phyloP scores from a whole-genome alignment of 176 grass and related monocot genomes.

The Zizania latifolia region DNA sequence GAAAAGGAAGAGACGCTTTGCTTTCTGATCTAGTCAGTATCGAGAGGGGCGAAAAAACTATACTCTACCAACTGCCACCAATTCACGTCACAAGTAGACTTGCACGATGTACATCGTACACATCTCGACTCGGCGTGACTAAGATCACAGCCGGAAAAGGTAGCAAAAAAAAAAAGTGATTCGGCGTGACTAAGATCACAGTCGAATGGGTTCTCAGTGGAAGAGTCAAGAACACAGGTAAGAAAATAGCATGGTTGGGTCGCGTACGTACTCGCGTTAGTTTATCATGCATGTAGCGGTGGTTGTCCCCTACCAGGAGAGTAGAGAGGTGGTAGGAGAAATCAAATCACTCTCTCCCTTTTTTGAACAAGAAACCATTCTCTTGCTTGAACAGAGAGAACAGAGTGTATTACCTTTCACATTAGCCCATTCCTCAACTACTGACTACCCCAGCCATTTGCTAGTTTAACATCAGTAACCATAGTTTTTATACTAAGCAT shows the following conservation, averaged over 20 bases:
- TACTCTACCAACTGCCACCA: constrained; percentile 13
- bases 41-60: background rate
- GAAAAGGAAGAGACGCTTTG: constrained; percentile 24
- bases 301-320: constrained; percentile 17
- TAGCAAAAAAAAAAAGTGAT: background rate
- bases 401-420: too few relatives aligned
- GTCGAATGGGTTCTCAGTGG: constrained; percentile 4
- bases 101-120: background rate
- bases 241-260: background rate
- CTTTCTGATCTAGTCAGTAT: background rate
- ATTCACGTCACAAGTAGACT: constrained; percentile 18
- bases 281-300: constrained; percentile 3
- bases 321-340: background rate
- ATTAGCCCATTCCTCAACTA: too few relatives aligned
- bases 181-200: background rate
- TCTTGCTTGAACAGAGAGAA: background rate
- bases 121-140: background rate
- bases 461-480: too few relatives aligned
- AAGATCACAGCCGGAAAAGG: constrained; percentile 5
- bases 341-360: background rate
- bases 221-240: background rate
- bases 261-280: background rate
- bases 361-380: background rate
- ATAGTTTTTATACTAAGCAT: too few relatives aligned
- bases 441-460: too few relatives aligned